phyloP scores from a whole-genome alignment of 192 early-diverging fungal species.

The Coemansia sp. region DNA sequence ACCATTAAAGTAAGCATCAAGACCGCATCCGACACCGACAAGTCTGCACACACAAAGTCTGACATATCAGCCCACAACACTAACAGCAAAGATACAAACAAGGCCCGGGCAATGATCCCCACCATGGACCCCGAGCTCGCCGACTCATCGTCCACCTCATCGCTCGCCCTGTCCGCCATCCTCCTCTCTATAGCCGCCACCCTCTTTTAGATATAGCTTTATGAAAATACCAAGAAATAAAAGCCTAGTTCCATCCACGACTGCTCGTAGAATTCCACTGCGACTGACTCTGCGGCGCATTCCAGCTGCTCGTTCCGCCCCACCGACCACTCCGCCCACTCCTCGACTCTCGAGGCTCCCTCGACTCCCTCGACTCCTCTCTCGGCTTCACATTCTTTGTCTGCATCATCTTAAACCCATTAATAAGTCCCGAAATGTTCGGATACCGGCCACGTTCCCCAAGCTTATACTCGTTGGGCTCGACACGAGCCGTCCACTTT shows the following conservation, averaged over 20 bases:
- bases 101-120: slow-evolving; percentile 36
- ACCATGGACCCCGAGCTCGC: slow-evolving; percentile 50
- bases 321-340: slow-evolving; percentile 3
- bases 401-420: slow-evolving; percentile 73
- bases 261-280: slow-evolving; percentile 9
- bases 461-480: slow-evolving; percentile 75
- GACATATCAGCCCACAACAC: not conserved
- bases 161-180: not conserved
- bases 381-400: slow-evolving; percentile 27
- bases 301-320: slow-evolving; percentile 16
- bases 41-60: not conserved
- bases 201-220: not conserved
- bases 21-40: not conserved
- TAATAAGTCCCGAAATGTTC: slow-evolving; percentile 69
- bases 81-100: slow-evolving; percentile 8
- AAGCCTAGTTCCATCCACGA: slow-evolving; percentile 30
- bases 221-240: slow-evolving; percentile 8
- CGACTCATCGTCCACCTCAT: slow-evolving; percentile 8
- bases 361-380: not conserved
- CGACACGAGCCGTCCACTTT: slow-evolving; percentile 73
- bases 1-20: not conserved
- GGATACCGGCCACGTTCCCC: slow-evolving; percentile 64
- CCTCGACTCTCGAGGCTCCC: not conserved
- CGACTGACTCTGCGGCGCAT: slow-evolving; percentile 7
- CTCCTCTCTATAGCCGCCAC: not conserved